Conservation (phyloP, 169 alveolate species). For the Besnoitia besnoiti region DNA sequence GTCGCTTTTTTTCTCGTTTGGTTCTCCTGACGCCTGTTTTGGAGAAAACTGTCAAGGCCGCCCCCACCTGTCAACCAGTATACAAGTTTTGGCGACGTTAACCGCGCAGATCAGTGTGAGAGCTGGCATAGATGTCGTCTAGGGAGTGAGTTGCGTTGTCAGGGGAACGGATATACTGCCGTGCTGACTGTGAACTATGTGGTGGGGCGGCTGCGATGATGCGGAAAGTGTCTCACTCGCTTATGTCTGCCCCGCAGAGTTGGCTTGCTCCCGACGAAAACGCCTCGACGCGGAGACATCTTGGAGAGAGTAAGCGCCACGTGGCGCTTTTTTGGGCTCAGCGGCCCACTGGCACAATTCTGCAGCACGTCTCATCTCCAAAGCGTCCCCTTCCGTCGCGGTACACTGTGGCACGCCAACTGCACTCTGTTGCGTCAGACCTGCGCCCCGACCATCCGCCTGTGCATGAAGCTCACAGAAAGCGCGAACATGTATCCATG, state of each 20-base stretch:
- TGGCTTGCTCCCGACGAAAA: not conserved
- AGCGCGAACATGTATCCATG: not conserved
- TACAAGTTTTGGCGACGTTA: not conserved
- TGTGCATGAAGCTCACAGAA: not conserved
- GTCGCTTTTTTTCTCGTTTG: no score
- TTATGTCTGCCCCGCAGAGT: no score
- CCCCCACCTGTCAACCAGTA: no score
- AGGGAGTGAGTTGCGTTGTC: not conserved
- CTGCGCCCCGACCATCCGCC: not conserved
- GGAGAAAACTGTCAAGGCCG: no score
- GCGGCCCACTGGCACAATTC: not conserved
- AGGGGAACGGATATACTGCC: not conserved
- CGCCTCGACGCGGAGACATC: not conserved
- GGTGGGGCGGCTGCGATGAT: no score
- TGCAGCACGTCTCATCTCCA: not conserved
- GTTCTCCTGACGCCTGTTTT: no score
- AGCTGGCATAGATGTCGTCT: not conserved
- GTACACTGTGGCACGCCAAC: not conserved
- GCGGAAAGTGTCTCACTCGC: no score
- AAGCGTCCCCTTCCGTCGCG: not conserved
- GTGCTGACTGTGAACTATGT: not conserved
- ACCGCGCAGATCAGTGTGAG: not conserved
- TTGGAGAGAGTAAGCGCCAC: conserved; percentile 23
- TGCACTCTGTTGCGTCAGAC: not conserved
- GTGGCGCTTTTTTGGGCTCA: not conserved